phyloP scores from a whole-genome alignment of 2,329 filamentous ascomycete genomes.

The Aspergillus hortae region DNA sequence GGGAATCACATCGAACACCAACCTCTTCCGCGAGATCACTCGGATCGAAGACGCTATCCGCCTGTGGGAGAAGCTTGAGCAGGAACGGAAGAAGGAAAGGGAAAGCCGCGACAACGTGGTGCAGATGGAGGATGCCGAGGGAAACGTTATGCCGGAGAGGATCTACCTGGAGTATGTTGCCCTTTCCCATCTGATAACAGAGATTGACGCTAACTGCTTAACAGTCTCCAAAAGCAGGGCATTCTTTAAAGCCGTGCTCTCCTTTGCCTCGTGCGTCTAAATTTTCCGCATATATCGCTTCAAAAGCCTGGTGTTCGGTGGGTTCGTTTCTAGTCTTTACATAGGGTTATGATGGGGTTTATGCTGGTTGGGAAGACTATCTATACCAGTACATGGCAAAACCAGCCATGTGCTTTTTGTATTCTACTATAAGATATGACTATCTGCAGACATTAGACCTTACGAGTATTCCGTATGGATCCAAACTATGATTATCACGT shows the following conservation, averaged over 20 bases:
- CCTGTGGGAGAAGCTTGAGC: constrained; percentile 90
- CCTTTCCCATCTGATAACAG: neutral
- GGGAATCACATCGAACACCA: constrained; percentile 80
- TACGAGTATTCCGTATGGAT: neutral
- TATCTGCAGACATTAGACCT: constrained; percentile 1
- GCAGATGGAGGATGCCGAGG: constrained; percentile 97
- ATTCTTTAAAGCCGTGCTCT: constrained; percentile 55
- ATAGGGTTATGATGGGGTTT: constrained; percentile 13
- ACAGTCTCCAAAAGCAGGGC: constrained; percentile 77
- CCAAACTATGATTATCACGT: constrained; percentile 21
- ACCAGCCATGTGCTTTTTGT: constrained; percentile 11
- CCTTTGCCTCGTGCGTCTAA: neutral
- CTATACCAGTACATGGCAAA: constrained; percentile 7
- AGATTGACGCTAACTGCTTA: constrained; percentile 17
- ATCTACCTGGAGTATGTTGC: constrained; percentile 74
- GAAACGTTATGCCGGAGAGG: constrained; percentile 99
- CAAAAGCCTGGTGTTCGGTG: constrained; percentile 33
- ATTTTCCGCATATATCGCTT: constrained; percentile 10
- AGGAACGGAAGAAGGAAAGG: constrained; percentile 74
- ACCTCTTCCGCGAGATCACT: constrained; percentile 90
- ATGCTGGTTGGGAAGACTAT: constrained; percentile 11
- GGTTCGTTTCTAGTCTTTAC: constrained; percentile 11
- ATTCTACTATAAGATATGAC: constrained; percentile 13
- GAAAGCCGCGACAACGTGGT: constrained; percentile 78
- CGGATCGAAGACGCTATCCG: constrained; percentile 83